Evolutionary conservation across 495 filamentous ascomycete species (phyloP).

Genomic region (Penicillium cinerascens): DNA sequence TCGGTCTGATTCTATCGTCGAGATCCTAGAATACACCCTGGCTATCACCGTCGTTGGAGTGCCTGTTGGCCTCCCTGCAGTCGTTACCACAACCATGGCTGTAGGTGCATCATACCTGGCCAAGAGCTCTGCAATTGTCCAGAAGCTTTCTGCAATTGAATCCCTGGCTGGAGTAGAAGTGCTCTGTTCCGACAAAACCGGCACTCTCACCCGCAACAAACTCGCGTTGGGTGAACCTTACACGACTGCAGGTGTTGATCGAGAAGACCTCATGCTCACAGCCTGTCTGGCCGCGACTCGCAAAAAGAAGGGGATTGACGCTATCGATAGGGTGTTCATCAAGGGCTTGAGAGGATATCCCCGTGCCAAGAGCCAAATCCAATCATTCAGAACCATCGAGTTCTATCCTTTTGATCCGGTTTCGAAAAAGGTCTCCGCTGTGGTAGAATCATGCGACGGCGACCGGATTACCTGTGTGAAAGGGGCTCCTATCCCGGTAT

Average conservation of each 20-base stretch:
- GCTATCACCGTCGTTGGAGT: constrained; percentile 91
- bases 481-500: constrained; percentile 80
- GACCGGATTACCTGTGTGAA: constrained; percentile 85
- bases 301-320: constrained; percentile 93
- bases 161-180: constrained; percentile 91
- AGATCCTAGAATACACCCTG: constrained; percentile 75
- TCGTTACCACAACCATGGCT: constrained; percentile 95
- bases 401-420: constrained; percentile 92
- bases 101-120: constrained; percentile 90
- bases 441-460: constrained; percentile 77
- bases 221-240: constrained; percentile 81
- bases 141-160: constrained; percentile 91
- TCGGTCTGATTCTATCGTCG: constrained; percentile 70
- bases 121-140: constrained; percentile 88
- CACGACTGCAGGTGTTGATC: constrained; percentile 71
- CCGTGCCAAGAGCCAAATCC: constrained; percentile 67
- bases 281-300: constrained; percentile 87
- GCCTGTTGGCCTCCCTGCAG: constrained; percentile 89
- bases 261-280: constrained; percentile 84
- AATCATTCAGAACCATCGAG: constrained; percentile 71
- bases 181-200: constrained; percentile 94
- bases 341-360: constrained; percentile 79
- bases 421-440: constrained; percentile 85
- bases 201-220: constrained; percentile 86
- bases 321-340: constrained; percentile 92